Conservation (phyloP, 768 basidiomycete species). For the Stropharia rugosoannulata region DNA sequence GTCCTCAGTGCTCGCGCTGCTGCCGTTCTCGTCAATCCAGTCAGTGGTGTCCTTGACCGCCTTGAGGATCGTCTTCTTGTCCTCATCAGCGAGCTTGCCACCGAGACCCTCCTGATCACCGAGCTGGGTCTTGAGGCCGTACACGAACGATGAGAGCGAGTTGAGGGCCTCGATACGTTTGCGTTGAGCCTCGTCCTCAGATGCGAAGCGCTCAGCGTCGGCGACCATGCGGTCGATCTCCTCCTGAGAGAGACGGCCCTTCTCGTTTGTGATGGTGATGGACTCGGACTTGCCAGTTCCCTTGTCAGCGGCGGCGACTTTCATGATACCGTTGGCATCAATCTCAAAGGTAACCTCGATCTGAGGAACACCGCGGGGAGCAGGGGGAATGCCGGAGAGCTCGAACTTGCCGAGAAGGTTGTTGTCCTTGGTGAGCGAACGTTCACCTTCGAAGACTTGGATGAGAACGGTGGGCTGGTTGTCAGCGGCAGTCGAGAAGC, state of each 20-base stretch:
- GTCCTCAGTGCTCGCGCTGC: conserved; percentile 78
- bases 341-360: conserved; percentile 97
- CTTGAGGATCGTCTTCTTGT: conserved; percentile 80
- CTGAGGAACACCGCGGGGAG: conserved; percentile 95
- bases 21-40: conserved; percentile 88
- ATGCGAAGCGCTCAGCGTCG: conserved; percentile 89
- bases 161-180: conserved; percentile 88
- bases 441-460: conserved; percentile 98
- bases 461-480: conserved; percentile 96
- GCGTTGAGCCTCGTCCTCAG: conserved; percentile 76
- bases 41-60: conserved; percentile 87
- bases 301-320: conserved; percentile 91
- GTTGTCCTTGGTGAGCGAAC: conserved; percentile 97
- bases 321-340: conserved; percentile 95
- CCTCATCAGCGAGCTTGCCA: conserved; percentile 78
- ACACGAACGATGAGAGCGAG: conserved; percentile 78
- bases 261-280: conserved; percentile 95
- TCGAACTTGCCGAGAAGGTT: conserved; percentile 98
- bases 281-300: conserved; percentile 88
- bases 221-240: conserved; percentile 96
- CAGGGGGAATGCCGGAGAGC: conserved; percentile 88
- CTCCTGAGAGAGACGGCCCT: conserved; percentile 85
- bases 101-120: conserved; percentile 88
- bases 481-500: conserved; percentile 82
- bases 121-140: conserved; percentile 85